These are phyloP conservation scores for Solanum verrucosum DNA, from an alignment of 257 asterid species.

Conservation along the genomic window DNA sequence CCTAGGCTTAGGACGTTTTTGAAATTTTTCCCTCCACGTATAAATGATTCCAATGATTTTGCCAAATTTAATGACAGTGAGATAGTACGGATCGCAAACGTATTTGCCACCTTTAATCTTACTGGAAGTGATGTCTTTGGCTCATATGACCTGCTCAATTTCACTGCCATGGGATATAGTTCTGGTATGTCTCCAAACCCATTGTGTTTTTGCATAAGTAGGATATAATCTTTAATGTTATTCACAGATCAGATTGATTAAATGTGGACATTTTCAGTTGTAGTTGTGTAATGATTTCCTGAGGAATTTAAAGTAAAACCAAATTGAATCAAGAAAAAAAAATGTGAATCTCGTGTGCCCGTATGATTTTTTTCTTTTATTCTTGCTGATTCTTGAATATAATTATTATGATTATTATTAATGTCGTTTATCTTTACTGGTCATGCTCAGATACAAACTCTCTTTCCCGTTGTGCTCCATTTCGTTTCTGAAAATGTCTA, in stretches of 20 bases:
- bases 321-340: neutral
- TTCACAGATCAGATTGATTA: neutral
- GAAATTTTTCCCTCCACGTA: constrained; percentile 23
- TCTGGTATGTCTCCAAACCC: constrained; percentile 15
- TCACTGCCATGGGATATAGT: constrained; percentile 32
- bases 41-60: constrained; percentile 15
- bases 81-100: constrained; percentile 17
- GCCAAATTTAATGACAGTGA: constrained; percentile 11
- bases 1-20: constrained; percentile 40
- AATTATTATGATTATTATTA: neutral
- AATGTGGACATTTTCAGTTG: neutral
- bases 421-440: neutral
- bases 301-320: neutral
- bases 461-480: neutral
- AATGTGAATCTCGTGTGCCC: neutral
- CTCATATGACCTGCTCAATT: constrained; percentile 41
- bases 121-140: constrained; percentile 33
- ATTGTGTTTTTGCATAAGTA: neutral
- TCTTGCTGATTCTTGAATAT: neutral
- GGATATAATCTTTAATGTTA: neutral
- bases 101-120: constrained; percentile 30
- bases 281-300: neutral
- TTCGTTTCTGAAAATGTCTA: neutral
- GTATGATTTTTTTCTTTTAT: neutral
- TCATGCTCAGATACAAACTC: neutral